Evolutionary conservation across 2,329 filamentous ascomycete species (phyloP), one percentile per base, ranked within the genome.

Genomic region (Sporothrix schenckii): DNA sequence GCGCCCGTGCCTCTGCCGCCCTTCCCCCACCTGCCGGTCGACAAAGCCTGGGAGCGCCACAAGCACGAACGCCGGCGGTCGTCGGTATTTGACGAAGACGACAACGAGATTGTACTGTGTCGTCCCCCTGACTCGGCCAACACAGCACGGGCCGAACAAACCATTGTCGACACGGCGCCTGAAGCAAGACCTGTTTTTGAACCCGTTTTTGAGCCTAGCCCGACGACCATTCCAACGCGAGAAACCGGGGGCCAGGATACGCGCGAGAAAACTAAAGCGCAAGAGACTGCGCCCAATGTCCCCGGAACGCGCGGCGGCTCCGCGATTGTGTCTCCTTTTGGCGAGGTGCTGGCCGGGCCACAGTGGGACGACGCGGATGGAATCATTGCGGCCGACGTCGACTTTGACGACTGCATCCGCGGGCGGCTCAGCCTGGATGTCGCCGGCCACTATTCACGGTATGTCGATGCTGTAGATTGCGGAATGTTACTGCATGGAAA

Each of bases 351-450:
- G 1, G 88, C 88, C 1, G 93, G 91, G 0, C 94, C 94, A 0
- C 82, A 95, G 71, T 97, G 93, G 93, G 92, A 97, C 71, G 89
- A 94, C 72, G 80, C 90, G 69, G 84, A 87, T 4, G 86, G 88
- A 0, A 78, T 97, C 41, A 80, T 93, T 67, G 86, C 87, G 47
- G 84, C 87, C 0, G 92, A 95, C 73, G 89, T 94, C 3, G 93
- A 97, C 76, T 90, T 97, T 76, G 91, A 96, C 63, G 93, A 97
- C 74, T 97, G 94, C 75, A 87, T 93, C 74, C 85, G 92, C 11
- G 94, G 93, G 0, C 83, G 92, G 68, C 78, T 97, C 74, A 93
- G 97, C 78, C 79, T 97, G 61, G 94, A 97, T 81, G 89, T 92
- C 50, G 92, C 88, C 2, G 94, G 94, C 0, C 93, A 91, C 77